A percentile compares a stretch with the other conserved stretches of the same genome.
phyloP scores from a whole-genome alignment of 169 alveolate genomes.

The Plasmodium vivax region DNA sequence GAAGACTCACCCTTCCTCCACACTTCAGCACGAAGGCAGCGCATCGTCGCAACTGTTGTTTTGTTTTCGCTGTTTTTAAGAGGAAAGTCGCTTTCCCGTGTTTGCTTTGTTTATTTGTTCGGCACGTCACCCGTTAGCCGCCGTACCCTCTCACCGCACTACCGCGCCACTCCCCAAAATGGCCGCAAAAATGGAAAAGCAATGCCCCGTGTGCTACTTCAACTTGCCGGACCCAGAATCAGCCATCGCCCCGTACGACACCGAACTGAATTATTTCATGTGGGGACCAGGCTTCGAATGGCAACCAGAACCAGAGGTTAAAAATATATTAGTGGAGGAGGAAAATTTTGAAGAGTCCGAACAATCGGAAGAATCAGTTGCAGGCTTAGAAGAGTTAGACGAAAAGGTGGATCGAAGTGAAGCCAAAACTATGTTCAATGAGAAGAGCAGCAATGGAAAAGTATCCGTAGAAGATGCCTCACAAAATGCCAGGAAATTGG shows the following conservation, averaged over 20 bases:
- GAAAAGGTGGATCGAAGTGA: conserved; percentile 80
- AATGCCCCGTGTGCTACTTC: conserved; percentile 80
- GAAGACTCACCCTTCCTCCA: neutral
- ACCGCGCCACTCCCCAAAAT: neutral
- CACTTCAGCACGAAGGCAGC: neutral
- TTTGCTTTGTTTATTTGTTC: conserved; percentile 2
- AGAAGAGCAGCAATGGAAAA: conserved; percentile 74
- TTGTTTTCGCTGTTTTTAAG: neutral
- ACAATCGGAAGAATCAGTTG: conserved; percentile 73
- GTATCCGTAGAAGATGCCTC: conserved; percentile 45
- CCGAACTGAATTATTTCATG: conserved; percentile 79
- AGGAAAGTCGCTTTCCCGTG: neutral
- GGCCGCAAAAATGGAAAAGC: conserved; percentile 73
- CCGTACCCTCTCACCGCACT: neutral
- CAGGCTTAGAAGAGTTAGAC: conserved; percentile 76
- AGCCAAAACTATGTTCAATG: conserved; percentile 73
- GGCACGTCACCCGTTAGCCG: neutral
- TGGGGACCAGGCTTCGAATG: conserved; percentile 86
- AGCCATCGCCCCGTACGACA: conserved; percentile 82
- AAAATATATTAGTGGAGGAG: conserved; percentile 32
- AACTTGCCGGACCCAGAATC: conserved; percentile 79
- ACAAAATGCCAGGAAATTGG: conserved; percentile 72
- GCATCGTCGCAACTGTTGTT: neutral
- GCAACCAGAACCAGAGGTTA: conserved; percentile 78
- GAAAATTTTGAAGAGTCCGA: conserved; percentile 59